Conservation (phyloP, 768 basidiomycete species). For the Termitomyces sp. region DNA sequence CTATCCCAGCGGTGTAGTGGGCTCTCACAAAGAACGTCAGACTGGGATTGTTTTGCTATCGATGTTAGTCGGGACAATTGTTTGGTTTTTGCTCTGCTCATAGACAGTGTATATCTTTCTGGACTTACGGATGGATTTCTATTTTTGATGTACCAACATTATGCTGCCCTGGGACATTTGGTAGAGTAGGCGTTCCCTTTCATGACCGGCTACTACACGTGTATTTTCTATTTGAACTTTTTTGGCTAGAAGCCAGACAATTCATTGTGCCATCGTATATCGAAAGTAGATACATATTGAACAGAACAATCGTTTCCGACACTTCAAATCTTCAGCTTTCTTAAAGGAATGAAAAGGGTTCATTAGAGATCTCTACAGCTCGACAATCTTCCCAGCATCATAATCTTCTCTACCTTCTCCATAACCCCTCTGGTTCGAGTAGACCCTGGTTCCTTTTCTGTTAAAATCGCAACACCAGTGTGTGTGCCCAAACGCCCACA, state of each 20-base stretch:
- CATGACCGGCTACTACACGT: neutral
- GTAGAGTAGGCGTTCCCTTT: neutral
- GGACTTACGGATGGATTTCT: neutral
- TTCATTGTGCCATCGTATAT: neutral
- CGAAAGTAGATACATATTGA: no score
- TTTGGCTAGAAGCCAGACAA: neutral
- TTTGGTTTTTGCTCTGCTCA: neutral
- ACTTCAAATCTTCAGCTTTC: neutral
- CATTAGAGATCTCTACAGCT: neutral
- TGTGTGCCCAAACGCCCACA: constrained; percentile 39
- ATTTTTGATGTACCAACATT: neutral
- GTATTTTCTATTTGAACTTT: neutral
- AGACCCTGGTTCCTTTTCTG: constrained; percentile 25
- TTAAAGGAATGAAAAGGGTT: no score
- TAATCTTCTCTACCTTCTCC: constrained; percentile 1
- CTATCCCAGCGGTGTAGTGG: neutral
- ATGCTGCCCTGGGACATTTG: neutral
- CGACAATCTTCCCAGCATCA: neutral
- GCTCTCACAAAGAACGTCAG: neutral
- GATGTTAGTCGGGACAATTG: neutral
- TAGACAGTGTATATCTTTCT: neutral
- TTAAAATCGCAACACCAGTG: constrained; percentile 33
- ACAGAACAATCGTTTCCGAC: no score
- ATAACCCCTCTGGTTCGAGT: constrained; percentile 29
- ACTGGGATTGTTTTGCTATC: neutral